Base-by-base conservation (phyloP, 2,329 filamentous ascomycete genomes). In the Polychaeton citri region DNA sequence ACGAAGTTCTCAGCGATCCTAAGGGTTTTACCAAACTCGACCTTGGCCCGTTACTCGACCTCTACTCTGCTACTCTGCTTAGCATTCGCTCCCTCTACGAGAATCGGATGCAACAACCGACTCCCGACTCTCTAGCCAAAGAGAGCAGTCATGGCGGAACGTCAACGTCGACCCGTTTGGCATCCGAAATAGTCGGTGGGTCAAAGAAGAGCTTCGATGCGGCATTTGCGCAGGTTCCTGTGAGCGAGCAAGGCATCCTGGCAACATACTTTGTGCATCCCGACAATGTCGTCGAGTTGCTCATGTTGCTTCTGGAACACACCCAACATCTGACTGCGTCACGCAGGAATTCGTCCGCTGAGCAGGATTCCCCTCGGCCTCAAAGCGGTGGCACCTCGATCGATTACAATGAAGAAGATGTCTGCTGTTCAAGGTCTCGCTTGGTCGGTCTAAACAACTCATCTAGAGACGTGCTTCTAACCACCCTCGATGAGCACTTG, bases 11-110 rank as follows among this genome's bases (percentile, higher is more conserved):
- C 33, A 64, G 65, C 34, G 66, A 74, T 37, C 76, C 74, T 3
- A 80, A 78, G 57, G 82, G 78, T 57, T 85, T 88, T 51, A 80
- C 78, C 6, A 70, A 70, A 34, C 67, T 74, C 44, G 74, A 85
- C 53, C 73, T 84, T 41, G 62, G 61, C 24, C 60, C 64, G 26
- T 49, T 69, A 12, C 53, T 71, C 28, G 60, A 65, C 41, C 59
- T 65, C 43, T 71, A 66, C 47, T 63, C 65, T 30, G 55, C 61
- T 30, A 59, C 64, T 21, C 54, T 69, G 31, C 59, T 61, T 36
- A 55, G 55, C 28, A 57, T 69, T 20, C 56, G 66, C 37, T 55
- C 57, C 7, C 51, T 64, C 6, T 67, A 66, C 43, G 59, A 64
- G 30, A 48, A 42, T 32, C 46, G 54, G 13, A 46, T 53, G 26